phyloP scores from a whole-genome alignment of 345 rosid species.

The Camelina sativa region DNA sequence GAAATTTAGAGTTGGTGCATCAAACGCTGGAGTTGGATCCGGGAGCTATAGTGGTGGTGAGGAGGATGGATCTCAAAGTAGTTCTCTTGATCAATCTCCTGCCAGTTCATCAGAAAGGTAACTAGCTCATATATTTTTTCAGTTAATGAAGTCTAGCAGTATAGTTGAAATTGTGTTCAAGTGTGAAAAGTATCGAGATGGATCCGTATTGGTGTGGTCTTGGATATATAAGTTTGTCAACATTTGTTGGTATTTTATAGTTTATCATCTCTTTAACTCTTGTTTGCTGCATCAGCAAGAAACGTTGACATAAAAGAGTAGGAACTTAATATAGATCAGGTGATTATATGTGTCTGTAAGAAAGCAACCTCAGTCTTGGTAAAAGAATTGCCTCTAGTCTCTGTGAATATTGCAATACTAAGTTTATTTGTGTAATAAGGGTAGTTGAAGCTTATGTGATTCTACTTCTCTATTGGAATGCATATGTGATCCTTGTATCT shows the following conservation, averaged over 20 bases:
- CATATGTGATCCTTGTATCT: slow-evolving; percentile 22
- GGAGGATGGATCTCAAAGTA: slow-evolving; percentile 56
- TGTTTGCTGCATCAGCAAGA: neutral
- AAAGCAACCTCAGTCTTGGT: neutral
- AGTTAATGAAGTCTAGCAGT: slow-evolving; percentile 11
- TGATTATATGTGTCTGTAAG: neutral
- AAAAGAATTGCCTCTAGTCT: neutral
- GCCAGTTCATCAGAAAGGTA: slow-evolving; percentile 61
- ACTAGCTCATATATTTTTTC: slow-evolving; percentile 38
- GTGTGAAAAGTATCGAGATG: neutral
- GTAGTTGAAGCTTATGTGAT: neutral
- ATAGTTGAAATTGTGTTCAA: neutral
- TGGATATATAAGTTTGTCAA: neutral
- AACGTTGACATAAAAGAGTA: neutral
- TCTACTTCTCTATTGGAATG: slow-evolving; percentile 4
- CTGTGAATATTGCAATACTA: neutral
- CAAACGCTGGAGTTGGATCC: slow-evolving; percentile 71
- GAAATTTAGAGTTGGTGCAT: slow-evolving; percentile 61
- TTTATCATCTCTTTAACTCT: neutral
- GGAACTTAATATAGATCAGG: neutral
- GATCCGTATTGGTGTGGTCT: neutral
- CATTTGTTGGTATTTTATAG: neutral
- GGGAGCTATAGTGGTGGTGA: slow-evolving; percentile 62
- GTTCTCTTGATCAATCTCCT: slow-evolving; percentile 47
- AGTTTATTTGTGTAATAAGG: neutral